Evolutionary conservation across 208 protist genomes (phyloP).

Genomic region (Leishmania major): DNA sequence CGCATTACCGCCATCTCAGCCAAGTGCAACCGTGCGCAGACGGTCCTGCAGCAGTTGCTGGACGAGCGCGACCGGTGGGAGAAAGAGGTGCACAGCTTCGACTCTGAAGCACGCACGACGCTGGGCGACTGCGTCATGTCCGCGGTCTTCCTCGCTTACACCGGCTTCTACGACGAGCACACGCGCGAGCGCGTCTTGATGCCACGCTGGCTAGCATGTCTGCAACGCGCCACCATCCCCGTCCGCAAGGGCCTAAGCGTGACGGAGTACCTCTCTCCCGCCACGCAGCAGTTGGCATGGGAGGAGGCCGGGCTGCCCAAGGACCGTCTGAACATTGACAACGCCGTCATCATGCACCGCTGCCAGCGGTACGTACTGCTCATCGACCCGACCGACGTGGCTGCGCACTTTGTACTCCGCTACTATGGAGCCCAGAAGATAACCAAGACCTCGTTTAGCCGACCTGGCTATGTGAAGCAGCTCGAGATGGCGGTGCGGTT

Average conservation of each 20-base stretch:
- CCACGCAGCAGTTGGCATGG: slow-evolving; percentile 96
- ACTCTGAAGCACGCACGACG: slow-evolving; percentile 87
- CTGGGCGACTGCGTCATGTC: slow-evolving; percentile 96
- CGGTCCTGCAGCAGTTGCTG: slow-evolving; percentile 91
- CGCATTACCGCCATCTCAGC: slow-evolving; percentile 80
- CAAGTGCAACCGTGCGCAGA: slow-evolving; percentile 94
- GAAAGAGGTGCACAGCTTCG: slow-evolving; percentile 85
- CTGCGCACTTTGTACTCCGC: slow-evolving; percentile 92
- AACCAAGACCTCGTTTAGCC: slow-evolving; percentile 95
- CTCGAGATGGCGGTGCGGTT: slow-evolving; percentile 98
- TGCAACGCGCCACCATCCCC: slow-evolving; percentile 68
- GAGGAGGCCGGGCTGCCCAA: slow-evolving; percentile 93
- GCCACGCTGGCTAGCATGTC: slow-evolving; percentile 82
- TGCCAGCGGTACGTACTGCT: slow-evolving; percentile 97
- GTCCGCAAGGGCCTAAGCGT: slow-evolving; percentile 70
- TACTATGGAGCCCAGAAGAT: slow-evolving; percentile 87
- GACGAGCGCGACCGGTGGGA: slow-evolving; percentile 96
- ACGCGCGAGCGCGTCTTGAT: slow-evolving; percentile 86
- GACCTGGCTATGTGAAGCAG: slow-evolving; percentile 97
- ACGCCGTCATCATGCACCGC: slow-evolving; percentile 97
- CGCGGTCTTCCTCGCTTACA: slow-evolving; percentile 97
- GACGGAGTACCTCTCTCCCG: slow-evolving; percentile 93
- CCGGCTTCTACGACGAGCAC: slow-evolving; percentile 98
- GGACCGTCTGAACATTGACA: slow-evolving; percentile 98
- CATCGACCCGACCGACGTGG: slow-evolving; percentile 99